Conservation (phyloP, 768 basidiomycete genomes). For the Amanita pallidorosea region DNA sequence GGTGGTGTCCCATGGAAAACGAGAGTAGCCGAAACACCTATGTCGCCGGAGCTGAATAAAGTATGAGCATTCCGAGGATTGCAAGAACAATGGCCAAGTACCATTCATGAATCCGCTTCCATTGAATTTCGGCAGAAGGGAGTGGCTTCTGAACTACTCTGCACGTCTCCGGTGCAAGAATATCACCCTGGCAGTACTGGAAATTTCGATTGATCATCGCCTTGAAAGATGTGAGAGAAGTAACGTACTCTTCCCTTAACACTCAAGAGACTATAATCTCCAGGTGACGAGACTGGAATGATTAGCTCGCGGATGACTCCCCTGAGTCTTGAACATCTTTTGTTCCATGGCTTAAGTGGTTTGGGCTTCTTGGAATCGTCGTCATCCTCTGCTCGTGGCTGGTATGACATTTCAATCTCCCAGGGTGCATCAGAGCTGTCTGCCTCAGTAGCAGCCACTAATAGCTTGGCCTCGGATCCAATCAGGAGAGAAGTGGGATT, state of each 20-base stretch:
- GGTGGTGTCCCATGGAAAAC: conserved; percentile 84
- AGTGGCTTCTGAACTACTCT: conserved; percentile 63
- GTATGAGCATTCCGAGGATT: not conserved
- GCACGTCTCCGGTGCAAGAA: conserved; percentile 76
- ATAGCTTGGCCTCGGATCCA: conserved; percentile 50
- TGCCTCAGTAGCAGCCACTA: conserved; percentile 39
- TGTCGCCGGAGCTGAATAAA: conserved; percentile 67
- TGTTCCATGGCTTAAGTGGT: conserved; percentile 50
- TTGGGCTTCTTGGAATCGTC: conserved; percentile 24
- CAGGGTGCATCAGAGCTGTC: conserved; percentile 61
- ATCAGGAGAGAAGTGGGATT: conserved; percentile 61
- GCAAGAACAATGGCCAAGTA: conserved; percentile 14
- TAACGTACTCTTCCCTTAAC: conserved; percentile 55
- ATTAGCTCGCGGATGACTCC: conserved; percentile 30
- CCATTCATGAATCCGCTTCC: conserved; percentile 90
- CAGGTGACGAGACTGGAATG: conserved; percentile 49
- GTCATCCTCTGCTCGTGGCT: conserved; percentile 32
- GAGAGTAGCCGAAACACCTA: conserved; percentile 80
- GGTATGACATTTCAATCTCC: conserved; percentile 54
- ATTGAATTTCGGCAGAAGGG: conserved; percentile 79
- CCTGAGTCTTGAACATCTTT: conserved; percentile 44
- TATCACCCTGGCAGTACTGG: conserved; percentile 70
- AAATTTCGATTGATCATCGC: conserved; percentile 6
- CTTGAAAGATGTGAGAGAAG: conserved; percentile 3
- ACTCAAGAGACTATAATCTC: conserved; percentile 64